Percentiles rank a stretch among this genome's conserved stretches.
These are phyloP conservation scores for Pseudozyma sp. DNA, from an alignment of 1,284 basidiomycete species.

Conservation along the genomic window DNA sequence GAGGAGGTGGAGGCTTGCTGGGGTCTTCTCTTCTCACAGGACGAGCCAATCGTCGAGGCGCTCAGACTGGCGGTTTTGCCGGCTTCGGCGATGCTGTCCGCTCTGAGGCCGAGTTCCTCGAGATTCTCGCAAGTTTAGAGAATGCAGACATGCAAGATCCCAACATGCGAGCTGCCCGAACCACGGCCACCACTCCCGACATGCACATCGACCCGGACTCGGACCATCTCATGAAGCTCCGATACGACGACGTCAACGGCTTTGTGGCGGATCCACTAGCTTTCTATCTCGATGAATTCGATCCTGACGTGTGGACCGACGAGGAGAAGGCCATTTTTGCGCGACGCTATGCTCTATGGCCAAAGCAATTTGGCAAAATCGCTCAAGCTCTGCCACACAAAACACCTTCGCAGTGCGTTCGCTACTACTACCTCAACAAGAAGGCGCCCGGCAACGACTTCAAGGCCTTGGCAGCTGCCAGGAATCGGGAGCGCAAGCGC, in stretches of 20 bases:
- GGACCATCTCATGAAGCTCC: conserved; percentile 72
- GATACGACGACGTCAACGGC: conserved; percentile 86
- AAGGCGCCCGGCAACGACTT: conserved; percentile 72
- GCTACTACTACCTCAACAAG: conserved; percentile 95
- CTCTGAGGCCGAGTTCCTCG: conserved; percentile 95
- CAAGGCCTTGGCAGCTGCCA: conserved; percentile 62
- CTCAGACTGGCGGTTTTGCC: conserved; percentile 52
- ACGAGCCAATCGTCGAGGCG: conserved; percentile 53
- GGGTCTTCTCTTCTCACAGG: conserved; percentile 30
- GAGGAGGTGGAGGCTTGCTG: conserved; percentile 26
- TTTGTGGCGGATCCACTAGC: conserved; percentile 80
- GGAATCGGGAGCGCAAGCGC: conserved; percentile 65
- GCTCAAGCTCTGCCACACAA: conserved; percentile 85
- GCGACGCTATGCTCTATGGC: conserved; percentile 83
- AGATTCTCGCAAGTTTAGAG: conserved; percentile 91
- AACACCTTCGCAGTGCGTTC: conserved; percentile 87
- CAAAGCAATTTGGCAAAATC: conserved; percentile 92
- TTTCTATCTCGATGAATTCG: conserved; percentile 71
- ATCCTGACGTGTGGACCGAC: conserved; percentile 77
- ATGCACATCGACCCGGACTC: conserved; percentile 80
- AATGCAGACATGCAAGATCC: conserved; percentile 93
- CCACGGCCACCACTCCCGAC: conserved; percentile 90
- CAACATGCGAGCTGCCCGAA: conserved; percentile 83
- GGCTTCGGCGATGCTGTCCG: conserved; percentile 86
- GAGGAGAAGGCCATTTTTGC: conserved; percentile 84